Base-by-base conservation (phyloP, 495 filamentous ascomycete genomes). In the Penicillium pulvis region DNA sequence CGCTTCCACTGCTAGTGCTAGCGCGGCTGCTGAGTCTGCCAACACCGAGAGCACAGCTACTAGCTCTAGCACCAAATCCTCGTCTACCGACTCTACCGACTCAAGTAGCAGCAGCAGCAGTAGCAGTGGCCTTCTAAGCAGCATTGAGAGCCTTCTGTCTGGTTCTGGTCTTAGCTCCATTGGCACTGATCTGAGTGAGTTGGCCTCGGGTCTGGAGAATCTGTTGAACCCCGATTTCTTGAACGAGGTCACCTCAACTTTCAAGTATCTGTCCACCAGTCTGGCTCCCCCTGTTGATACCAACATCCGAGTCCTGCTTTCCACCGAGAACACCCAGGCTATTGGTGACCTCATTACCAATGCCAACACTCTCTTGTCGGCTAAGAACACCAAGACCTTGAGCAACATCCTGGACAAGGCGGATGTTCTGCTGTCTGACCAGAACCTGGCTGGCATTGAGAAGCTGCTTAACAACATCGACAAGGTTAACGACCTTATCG, bases 251-350 rank as follows among this genome's bases (percentile, higher is more conserved):
- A 67, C 65, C 44, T 55, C 65, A 23, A 72, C 73, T 41, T 60
- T 80, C 67, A 65, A 71, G 30, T 70, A 75, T 48, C 58, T 79
- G 1, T 64, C 63, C 20, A 75, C 75, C 14, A 28, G 68, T n/a
- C 57, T 81, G 30, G 71, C 69, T 47, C 62, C 65, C 5, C 66
- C 79, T 4, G 72, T 73, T 46, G 65, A 75, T 53, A 66, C 74
- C 60, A 74, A 81, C 59, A 56, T 81, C 8, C 72, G 75, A 42
- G 64, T 61, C 26, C 66, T 80, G 42, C 63, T 80, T 8, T 58
- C 53, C 24, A 60, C 70, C 23, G 48, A 68, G 20, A 66, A 66
- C 31, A 71, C 58, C 16, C 17, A 58, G 42, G 52, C 51, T 17
- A 36, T 65, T 19, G 58, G 26, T 12, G 53, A 45, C 48, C 61